A percentile compares a stretch with the other conserved stretches of the same genome.
These are phyloP conservation scores for Beta corolliflora DNA, from an alignment of 179 eudicot species.

Conservation along the genomic window DNA sequence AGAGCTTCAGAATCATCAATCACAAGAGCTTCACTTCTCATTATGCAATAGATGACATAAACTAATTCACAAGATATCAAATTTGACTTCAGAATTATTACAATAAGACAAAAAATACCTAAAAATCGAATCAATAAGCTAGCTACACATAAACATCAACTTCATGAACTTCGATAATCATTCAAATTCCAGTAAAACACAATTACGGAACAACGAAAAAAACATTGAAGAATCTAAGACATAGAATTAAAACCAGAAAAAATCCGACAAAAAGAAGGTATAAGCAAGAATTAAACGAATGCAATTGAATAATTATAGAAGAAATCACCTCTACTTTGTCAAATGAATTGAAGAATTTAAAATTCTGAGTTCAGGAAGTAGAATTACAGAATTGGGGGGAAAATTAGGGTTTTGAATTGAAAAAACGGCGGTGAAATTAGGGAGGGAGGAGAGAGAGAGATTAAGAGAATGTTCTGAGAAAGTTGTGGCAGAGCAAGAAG, in stretches of 20 bases:
- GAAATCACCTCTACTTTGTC: constrained; percentile 6
- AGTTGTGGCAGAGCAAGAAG: neutral
- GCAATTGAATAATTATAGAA: neutral
- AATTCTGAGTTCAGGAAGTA: neutral
- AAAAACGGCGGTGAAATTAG: constrained; percentile 12
- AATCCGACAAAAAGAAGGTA: neutral
- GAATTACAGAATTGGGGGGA: neutral
- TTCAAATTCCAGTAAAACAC: neutral
- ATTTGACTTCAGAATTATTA: neutral
- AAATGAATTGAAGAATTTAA: neutral
- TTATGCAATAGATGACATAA: neutral
- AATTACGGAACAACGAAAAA: neutral
- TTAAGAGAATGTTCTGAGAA: neutral
- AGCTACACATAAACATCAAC: neutral
- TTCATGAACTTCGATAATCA: neutral
- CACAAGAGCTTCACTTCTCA: neutral
- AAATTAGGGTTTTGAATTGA: constrained; percentile 13
- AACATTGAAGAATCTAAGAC: neutral
- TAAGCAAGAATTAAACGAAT: neutral
- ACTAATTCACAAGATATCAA: neutral
- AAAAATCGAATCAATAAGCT: neutral
- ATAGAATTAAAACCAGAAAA: too few relatives aligned
- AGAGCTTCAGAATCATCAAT: neutral
- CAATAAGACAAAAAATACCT: neutral
- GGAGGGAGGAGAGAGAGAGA: neutral